Conservation (phyloP, 345 rosid genomes). For the Raphanus sativus region DNA sequence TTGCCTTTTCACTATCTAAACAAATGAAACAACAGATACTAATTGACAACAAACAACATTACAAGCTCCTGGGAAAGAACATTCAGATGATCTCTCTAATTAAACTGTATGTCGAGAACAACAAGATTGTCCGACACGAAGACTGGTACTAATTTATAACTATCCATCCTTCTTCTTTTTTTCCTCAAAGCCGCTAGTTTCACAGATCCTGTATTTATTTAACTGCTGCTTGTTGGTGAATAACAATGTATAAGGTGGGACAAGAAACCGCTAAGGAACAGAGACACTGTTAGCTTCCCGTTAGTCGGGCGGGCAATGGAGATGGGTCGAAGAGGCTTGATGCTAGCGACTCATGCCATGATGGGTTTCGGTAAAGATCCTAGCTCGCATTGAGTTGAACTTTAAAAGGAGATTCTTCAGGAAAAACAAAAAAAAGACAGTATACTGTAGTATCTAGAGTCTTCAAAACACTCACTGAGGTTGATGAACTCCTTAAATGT, state of each 20-base stretch:
- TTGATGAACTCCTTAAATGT: conserved; percentile 5
- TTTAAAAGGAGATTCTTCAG: neutral
- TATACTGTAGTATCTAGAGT: neutral
- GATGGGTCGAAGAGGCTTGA: conserved; percentile 66
- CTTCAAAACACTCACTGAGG: neutral
- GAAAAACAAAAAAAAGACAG: neutral
- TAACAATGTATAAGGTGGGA: conserved; percentile 61
- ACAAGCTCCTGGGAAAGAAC: conserved; percentile 66
- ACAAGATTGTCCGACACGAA: conserved; percentile 81
- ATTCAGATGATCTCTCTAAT: conserved; percentile 82
- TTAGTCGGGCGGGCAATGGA: conserved; percentile 61
- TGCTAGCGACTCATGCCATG: conserved; percentile 86
- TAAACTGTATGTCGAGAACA: conserved; percentile 62
- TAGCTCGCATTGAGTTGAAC: conserved; percentile 13
- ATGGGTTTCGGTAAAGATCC: conserved; percentile 93
- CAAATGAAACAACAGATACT: conserved; percentile 47
- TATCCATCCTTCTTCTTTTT: neutral
- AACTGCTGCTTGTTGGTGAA: conserved; percentile 5
- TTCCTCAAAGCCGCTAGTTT: neutral
- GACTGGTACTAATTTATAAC: conserved; percentile 56
- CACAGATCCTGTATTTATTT: neutral
- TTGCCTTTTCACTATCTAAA: neutral
- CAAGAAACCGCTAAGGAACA: conserved; percentile 71
- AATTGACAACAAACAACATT: conserved; percentile 83
- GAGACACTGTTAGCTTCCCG: conserved; percentile 59